Evolutionary conservation across 2,329 filamentous ascomycete genomes (phyloP).

Genomic region (Lachnellula occidentalis): DNA sequence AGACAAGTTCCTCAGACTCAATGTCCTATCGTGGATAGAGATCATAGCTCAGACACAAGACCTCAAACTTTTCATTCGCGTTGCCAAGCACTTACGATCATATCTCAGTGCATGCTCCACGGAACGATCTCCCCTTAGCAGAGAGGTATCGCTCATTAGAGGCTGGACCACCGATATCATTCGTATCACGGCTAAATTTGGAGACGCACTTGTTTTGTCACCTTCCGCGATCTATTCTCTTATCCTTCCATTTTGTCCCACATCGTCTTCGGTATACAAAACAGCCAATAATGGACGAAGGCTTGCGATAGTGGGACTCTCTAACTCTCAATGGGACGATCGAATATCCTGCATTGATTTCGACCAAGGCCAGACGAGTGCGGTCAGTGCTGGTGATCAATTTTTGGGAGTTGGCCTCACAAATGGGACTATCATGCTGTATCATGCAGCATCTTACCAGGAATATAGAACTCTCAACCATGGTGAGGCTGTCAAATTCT

Average conservation of each 20-base stretch:
- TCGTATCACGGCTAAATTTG: slow-evolving; percentile 32
- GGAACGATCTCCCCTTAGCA: slow-evolving; percentile 12
- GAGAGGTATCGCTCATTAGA: slow-evolving; percentile 22
- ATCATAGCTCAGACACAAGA: slow-evolving; percentile 19
- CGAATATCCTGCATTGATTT: slow-evolving; percentile 22
- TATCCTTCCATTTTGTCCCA: slow-evolving; percentile 34
- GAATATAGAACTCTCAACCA: slow-evolving; percentile 25
- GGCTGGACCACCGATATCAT: slow-evolving; percentile 32
- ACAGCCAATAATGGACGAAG: slow-evolving; percentile 10
- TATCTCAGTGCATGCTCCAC: slow-evolving; percentile 18
- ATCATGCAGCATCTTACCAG: slow-evolving; percentile 22
- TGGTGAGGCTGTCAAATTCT: slow-evolving; percentile 29
- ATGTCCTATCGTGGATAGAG: slow-evolving; percentile 31
- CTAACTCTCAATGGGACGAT: slow-evolving; percentile 26
- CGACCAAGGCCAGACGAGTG: slow-evolving; percentile 7
- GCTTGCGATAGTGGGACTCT: slow-evolving; percentile 21
- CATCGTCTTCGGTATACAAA: slow-evolving; percentile 13
- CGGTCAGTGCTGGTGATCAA: slow-evolving; percentile 15
- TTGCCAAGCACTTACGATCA: slow-evolving; percentile 23
- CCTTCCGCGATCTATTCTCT: slow-evolving; percentile 33
- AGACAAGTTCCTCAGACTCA: slow-evolving; percentile 25
- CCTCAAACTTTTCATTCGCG: slow-evolving; percentile 20
- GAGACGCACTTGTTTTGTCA: slow-evolving; percentile 20
- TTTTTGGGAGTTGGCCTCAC: slow-evolving; percentile 24
- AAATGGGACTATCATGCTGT: slow-evolving; percentile 20